phyloP scores from a whole-genome alignment of 306 rosid species.

The Cucurbita maxima region DNA sequence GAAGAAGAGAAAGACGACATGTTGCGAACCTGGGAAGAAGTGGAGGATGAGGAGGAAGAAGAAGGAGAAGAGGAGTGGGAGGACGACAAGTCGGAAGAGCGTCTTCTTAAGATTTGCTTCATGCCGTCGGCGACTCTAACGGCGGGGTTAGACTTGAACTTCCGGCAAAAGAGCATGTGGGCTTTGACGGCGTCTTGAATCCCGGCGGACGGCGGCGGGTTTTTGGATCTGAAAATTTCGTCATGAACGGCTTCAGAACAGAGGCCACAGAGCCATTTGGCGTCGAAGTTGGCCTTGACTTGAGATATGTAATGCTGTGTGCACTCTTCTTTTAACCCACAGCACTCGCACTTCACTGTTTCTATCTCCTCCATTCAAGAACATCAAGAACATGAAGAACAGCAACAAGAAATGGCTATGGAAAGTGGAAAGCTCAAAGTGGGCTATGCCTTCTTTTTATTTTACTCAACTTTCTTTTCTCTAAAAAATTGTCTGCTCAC shows the following conservation, averaged over 20 bases:
- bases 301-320: conserved; percentile 62
- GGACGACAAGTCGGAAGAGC: conserved; percentile 51
- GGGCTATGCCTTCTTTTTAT: background rate
- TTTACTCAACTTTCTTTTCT: too few relatives aligned
- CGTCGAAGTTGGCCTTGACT: conserved; percentile 60
- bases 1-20: conserved; percentile 37
- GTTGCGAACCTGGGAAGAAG: conserved; percentile 61
- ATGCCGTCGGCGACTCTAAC: conserved; percentile 86
- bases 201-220: conserved; percentile 7
- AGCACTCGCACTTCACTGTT: conserved; percentile 79
- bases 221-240: conserved; percentile 49
- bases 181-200: conserved; percentile 87
- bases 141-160: conserved; percentile 83
- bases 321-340: conserved; percentile 92
- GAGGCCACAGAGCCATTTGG: conserved; percentile 90
- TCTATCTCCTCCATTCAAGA: conserved; percentile 73
- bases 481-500: too few relatives aligned
- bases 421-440: background rate
- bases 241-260: conserved; percentile 95
- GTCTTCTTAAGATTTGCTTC: conserved; percentile 89
- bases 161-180: conserved; percentile 90
- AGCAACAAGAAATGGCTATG: background rate
- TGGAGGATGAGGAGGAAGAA: conserved; percentile 37
- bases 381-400: too few relatives aligned
- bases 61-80: conserved; percentile 39